Base-by-base conservation (phyloP, 352 stramenopile genomes). In the Phytophthora chlamydospora region DNA sequence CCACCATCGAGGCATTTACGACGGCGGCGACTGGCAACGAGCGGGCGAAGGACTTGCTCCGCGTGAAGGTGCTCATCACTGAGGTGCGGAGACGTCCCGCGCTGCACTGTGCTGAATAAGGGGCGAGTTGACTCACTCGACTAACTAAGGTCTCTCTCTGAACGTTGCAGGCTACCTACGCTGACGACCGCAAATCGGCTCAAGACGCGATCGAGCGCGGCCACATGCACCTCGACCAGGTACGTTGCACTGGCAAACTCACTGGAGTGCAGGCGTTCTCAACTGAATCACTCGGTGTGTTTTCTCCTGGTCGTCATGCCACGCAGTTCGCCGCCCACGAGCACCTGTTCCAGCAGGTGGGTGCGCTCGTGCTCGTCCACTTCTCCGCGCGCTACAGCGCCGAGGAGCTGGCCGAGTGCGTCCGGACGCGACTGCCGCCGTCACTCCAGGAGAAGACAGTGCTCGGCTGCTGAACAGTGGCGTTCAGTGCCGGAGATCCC, bases 211-310 rank as follows among this genome's bases (percentile, higher is more conserved):
- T 58, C 3, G 52, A 62, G 10, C 76, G 83, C 6, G 86, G 86
- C 10, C 86, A 95, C 66, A 90, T 88, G 38, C 86, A 95, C 51
- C 66, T 93, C 8, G 53, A 86, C 40, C 80, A 93, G 80, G 84
- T 91, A 53, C 4, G 46, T 24, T 32, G 21, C 35, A 51, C 34
- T 58, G 59, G 24, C 8, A n/a, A 34, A 29, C 16, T 48, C 4
- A n/a, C 27, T 40, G 36, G 29, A 39, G 12, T 7, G 3, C 43
- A 39, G 16, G 42, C 16, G 33, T 7, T 29, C 16, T 31, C 21
- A 29, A 66, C 48, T 66, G 42, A 70, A 53, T 66, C 21, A 24
- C 13, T 14, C 12, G 6, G 10, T 58, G 35, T 45, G 12, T 34
- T 24, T 32, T 27, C 31, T 27, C 27, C 8, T 13, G 14, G 29